Evolutionary conservation across 257 asterid species (phyloP), one percentile per base, ranked within the genome.

Genomic region (Eustoma russellianum): DNA sequence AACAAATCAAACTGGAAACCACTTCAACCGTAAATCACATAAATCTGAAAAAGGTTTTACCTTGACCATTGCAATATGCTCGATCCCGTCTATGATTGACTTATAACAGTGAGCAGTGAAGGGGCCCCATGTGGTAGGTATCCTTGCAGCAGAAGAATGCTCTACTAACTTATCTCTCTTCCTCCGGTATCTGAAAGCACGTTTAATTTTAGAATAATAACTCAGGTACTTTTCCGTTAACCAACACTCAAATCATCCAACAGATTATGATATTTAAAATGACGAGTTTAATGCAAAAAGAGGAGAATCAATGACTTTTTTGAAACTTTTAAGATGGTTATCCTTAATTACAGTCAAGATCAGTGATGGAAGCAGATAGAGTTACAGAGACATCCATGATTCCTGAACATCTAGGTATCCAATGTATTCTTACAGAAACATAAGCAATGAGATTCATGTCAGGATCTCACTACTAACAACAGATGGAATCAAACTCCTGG

Each of bases 21-120:
- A 24, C 30, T 24, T 24, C 30, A 24, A 24, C 30, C 30, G 30
- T 0, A 4, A 33, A 53, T 4, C 15, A 53, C 13, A 15, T 9
- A 9, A 19, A 41, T 24, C 45, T n/a, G 34, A n/a, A 24, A 35
- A 34, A 41, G 41, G 59, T 88, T 38, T 66, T 60, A 87, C 97
- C 93, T 88, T 92, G 40, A 92, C 99, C 99, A 92, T 83, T 2
- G 94, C 97, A 33, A 92, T 92, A 66, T 92, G 99, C 68, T 92
- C 99, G 11, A 92, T 88, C 55, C 95, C 95, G 41, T 92, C 99
- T 79, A 92, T 62, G 63, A 85, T 61, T 17, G 99, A 92, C 70
- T 62, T 70, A 59, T 85, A 88, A 64, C 99, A 92, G 55, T 88
- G 76, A 53, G 95, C 93, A 33, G 79, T 77, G 73, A 88, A 88